Evolutionary conservation across 129 eudicot species (phyloP).

Genomic region (Apium graveolens): DNA sequence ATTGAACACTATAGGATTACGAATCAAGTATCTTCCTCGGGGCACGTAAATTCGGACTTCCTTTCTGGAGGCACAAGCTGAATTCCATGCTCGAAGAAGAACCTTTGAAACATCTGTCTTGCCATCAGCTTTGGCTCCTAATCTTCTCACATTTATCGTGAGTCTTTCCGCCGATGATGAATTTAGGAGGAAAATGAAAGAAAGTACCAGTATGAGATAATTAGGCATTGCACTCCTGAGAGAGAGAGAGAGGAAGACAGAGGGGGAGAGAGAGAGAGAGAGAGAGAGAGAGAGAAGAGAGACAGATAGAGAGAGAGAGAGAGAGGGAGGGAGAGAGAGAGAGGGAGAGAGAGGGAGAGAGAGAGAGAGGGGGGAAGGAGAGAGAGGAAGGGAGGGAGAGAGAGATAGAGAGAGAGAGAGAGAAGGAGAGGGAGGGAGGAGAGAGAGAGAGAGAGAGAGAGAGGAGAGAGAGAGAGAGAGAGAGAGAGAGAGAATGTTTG

Average conservation of each 20-base stretch:
- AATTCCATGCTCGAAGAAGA: slow-evolving; percentile 16
- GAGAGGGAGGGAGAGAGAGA: too few species aligned
- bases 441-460: too few species aligned
- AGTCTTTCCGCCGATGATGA: neutral
- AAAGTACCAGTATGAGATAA: neutral
- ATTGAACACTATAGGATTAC: slow-evolving; percentile 18
- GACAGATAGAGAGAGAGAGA: too few species aligned
- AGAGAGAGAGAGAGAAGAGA: too few species aligned
- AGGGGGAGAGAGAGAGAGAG: too few species aligned
- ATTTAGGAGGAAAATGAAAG: neutral
- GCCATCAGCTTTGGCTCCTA: slow-evolving; percentile 22
- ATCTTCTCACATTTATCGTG: slow-evolving; percentile 7
- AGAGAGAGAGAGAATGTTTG: neutral
- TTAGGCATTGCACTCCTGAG: neutral
- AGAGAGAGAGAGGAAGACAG: too few species aligned
- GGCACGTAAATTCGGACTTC: slow-evolving; percentile 54
- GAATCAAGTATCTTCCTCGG: slow-evolving; percentile 33
- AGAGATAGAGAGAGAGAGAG: too few species aligned
- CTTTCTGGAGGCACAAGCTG: slow-evolving; percentile 20
- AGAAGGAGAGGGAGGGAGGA: too few species aligned
- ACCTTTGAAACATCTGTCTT: slow-evolving; percentile 16
- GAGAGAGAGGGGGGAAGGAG: too few species aligned
- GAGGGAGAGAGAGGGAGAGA: too few species aligned
- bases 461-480: too few species aligned
- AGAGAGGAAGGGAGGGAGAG: too few species aligned